Base-by-base conservation (phyloP, 495 filamentous ascomycete species). In the Lasiosphaeria miniovina region DNA sequence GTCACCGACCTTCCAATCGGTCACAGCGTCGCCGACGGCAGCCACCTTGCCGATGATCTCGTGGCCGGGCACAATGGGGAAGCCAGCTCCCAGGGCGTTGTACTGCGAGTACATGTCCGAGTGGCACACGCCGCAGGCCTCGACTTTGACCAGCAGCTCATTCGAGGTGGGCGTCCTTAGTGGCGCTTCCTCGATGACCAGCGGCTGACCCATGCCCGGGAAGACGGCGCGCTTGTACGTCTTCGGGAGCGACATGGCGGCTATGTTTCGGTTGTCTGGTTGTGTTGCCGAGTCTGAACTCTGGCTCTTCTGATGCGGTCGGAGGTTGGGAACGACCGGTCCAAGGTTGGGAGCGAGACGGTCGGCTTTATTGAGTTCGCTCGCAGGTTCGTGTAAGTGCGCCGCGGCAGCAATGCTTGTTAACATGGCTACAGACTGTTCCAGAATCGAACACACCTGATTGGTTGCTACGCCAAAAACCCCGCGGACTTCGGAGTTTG, bases 101-200 rank as follows among this genome's bases (percentile, higher is more conserved):
- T 78, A 86, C 58, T 89, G 84, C 52, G 84, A 89, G 74, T 91
- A 88, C 12, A 89, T 82, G 65, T 93, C 90, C 24, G 84, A 89
- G 38, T 85, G 88, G 71, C 90, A 92, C 15, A 93, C 86, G 65
- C 90, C 90, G 69, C 90, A 95, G 56, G 71, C 71, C 41, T 75
- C 74, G 58, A 76, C 73, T 66, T 78, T 84, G 57, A 93, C 78
- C 59, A 92, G 88, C 52, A 93, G 77, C 64, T 93, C 88, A 70
- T 86, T 76, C 41, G 85, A 80, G 51, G 85, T 86, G 61, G 93
- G 90, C 4, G 79, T 78, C 76, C 90, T 90, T 36, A 70, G 36
- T 6, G 52, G 40, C 17, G 54, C 43, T 2, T 67, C 65, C 15
- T 58, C 57, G 31, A 69, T 34, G 36, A 36, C 51, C 17, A 62